phyloP scores from a whole-genome alignment of 108 stramenopile species.

The Aurantiochytrium sp. region DNA sequence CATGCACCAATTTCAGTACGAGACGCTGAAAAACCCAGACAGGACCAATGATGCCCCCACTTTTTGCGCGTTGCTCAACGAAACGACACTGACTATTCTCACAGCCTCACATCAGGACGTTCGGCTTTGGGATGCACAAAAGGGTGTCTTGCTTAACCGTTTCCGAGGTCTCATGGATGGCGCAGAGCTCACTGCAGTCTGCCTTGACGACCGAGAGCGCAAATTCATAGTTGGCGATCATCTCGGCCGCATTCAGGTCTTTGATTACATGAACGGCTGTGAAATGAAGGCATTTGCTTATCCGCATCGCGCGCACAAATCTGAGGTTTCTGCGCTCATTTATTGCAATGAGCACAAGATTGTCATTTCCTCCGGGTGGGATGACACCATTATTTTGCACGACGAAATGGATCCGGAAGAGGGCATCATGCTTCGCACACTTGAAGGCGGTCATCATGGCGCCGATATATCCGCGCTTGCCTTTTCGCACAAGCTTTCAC shows the following conservation, averaged over 20 bases:
- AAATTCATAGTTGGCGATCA: conserved; percentile 41
- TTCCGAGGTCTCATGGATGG: conserved; percentile 23
- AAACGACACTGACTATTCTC: conserved; percentile 8
- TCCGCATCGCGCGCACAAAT: conserved; percentile 21
- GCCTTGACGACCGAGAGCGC: conserved; percentile 36
- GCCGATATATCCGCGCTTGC: conserved; percentile 35
- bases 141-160: neutral
- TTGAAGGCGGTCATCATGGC: conserved; percentile 23
- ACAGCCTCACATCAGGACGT: neutral
- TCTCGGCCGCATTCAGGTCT: conserved; percentile 22
- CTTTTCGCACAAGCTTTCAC: conserved; percentile 26
- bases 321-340: conserved; percentile 23
- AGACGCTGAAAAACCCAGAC: conserved; percentile 15
- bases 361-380: conserved; percentile 31
- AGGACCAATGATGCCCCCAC: conserved; percentile 12
- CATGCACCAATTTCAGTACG: conserved; percentile 29
- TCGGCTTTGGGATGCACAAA: conserved; percentile 20
- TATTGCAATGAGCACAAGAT: conserved; percentile 32
- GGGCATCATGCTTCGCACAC: conserved; percentile 25
- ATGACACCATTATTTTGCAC: conserved; percentile 27
- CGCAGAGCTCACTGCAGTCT: conserved; percentile 31
- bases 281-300: conserved; percentile 24
- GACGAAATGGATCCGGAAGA: conserved; percentile 28
- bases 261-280: conserved; percentile 29
- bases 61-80: conserved; percentile 1